phyloP scores from a whole-genome alignment of 352 stramenopile genomes.

The Globisporangium irregulare region DNA sequence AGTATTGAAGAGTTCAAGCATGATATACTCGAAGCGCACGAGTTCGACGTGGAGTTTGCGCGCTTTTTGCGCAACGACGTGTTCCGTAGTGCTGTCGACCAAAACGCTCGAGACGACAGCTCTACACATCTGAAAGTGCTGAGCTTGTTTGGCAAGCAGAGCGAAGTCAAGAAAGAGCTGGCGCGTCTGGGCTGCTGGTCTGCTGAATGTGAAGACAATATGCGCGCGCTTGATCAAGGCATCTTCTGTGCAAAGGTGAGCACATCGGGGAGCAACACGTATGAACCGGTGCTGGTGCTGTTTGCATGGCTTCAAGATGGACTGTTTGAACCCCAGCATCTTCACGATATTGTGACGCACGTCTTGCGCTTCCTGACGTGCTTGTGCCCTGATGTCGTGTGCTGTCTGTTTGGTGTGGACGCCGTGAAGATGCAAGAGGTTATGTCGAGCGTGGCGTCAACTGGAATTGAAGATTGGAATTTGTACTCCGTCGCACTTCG shows the following conservation, averaged over 20 bases:
- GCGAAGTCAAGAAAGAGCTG: constrained; percentile 42
- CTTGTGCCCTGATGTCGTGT: too few species aligned
- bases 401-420: too few species aligned
- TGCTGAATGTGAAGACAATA: constrained; percentile 26
- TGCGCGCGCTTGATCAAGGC: constrained; percentile 39
- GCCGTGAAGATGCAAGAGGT: not conserved
- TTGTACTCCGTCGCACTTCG: constrained; percentile 12
- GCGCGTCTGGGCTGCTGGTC: constrained; percentile 34
- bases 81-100: constrained; percentile 20
- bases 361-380: constrained; percentile 41
- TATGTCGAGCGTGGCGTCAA: not conserved
- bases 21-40: constrained; percentile 41
- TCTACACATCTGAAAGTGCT: constrained; percentile 29
- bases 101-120: not conserved
- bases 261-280: too few species aligned
- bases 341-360: constrained; percentile 62
- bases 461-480: constrained; percentile 2
- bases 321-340: constrained; percentile 32
- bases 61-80: constrained; percentile 52
- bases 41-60: constrained; percentile 63
- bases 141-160: constrained; percentile 58
- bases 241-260: constrained; percentile 44
- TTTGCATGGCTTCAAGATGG: constrained; percentile 57
- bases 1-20: constrained; percentile 42
- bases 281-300: constrained; percentile 12